These are phyloP conservation scores for Orbilia ellipsospora DNA, from an alignment of 2,329 filamentous ascomycete species.

Conservation along the genomic window DNA sequence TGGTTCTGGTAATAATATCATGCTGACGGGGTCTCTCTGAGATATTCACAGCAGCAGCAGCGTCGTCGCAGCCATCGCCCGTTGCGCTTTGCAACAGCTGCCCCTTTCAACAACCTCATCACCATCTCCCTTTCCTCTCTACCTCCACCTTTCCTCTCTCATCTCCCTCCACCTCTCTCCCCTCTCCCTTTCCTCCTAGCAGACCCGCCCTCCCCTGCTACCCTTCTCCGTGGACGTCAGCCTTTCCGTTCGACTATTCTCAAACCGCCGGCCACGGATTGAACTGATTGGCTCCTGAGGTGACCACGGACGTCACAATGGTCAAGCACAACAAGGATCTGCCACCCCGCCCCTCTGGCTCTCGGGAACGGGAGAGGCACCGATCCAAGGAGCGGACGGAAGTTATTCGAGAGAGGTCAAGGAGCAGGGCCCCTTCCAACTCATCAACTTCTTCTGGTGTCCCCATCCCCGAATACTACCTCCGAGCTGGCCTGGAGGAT, in stretches of 20 bases:
- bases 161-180: not conserved
- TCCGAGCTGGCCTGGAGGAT: conserved; percentile 36
- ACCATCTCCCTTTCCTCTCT: not conserved
- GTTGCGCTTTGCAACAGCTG: not conserved
- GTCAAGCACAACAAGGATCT: conserved; percentile 50
- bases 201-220: conserved; percentile 19
- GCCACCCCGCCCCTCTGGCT: conserved; percentile 45
- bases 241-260: conserved; percentile 15
- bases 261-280: conserved; percentile 22
- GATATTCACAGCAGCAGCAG: not conserved
- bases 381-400: conserved; percentile 41
- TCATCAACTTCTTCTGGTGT: conserved; percentile 43
- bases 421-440: conserved; percentile 48
- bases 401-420: conserved; percentile 48
- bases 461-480: conserved; percentile 48
- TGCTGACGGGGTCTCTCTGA: no score
- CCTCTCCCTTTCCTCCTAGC: conserved; percentile 5
- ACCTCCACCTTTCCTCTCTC: not conserved
- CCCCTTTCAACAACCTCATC: conserved; percentile 5
- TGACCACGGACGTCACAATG: conserved; percentile 34
- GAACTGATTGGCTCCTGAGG: conserved; percentile 28
- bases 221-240: conserved; percentile 13
- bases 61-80: not conserved
- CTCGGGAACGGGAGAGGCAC: conserved; percentile 45
- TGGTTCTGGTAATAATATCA: no score